Percentiles rank a stretch among this genome's conserved stretches.
phyloP scores from a whole-genome alignment of 352 stramenopile species.

The Phytophthora fragariae region DNA sequence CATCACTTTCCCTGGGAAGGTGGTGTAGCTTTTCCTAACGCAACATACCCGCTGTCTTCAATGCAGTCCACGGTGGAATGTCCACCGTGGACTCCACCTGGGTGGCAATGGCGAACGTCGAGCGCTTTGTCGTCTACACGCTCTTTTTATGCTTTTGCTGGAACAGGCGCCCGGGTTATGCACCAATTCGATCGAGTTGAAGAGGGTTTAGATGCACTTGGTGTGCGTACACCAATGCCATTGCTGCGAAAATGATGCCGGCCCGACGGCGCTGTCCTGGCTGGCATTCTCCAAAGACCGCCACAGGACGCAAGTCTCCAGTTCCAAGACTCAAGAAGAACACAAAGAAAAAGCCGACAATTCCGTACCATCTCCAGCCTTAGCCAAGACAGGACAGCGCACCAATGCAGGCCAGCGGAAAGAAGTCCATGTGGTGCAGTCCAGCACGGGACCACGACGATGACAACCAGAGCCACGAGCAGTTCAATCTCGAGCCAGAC shows the following conservation, averaged over 20 bases:
- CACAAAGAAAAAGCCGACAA: slow-evolving; percentile 21
- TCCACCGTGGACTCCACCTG: background rate
- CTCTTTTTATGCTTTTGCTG: slow-evolving; percentile 12
- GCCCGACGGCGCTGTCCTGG: background rate
- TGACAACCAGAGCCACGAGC: slow-evolving; percentile 9
- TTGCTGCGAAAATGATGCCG: slow-evolving; percentile 24
- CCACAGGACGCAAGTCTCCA: slow-evolving; percentile 24
- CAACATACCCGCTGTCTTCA: background rate
- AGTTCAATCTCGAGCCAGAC: slow-evolving; percentile 28
- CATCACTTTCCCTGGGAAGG: background rate
- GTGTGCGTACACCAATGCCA: slow-evolving; percentile 36
- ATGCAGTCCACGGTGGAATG: too few relatives aligned
- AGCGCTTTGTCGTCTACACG: background rate
- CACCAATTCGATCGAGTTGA: slow-evolving; percentile 17
- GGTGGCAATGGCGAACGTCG: slow-evolving; percentile 9
- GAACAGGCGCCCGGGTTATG: slow-evolving; percentile 4
- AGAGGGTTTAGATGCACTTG: slow-evolving; percentile 27
- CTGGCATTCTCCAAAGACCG: slow-evolving; percentile 44
- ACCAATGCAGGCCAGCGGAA: slow-evolving; percentile 21
- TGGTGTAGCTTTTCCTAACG: background rate
- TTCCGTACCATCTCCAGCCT: background rate
- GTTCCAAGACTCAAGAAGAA: slow-evolving; percentile 22
- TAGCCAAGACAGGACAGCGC: background rate
- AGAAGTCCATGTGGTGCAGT: slow-evolving; percentile 40
- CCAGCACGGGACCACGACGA: slow-evolving; percentile 4